Percentiles rank a stretch among this genome's conserved stretches.
These are phyloP conservation scores for Peribolospora baueri DNA, from an alignment of 768 basidiomycete genomes.

Conservation along the genomic window DNA sequence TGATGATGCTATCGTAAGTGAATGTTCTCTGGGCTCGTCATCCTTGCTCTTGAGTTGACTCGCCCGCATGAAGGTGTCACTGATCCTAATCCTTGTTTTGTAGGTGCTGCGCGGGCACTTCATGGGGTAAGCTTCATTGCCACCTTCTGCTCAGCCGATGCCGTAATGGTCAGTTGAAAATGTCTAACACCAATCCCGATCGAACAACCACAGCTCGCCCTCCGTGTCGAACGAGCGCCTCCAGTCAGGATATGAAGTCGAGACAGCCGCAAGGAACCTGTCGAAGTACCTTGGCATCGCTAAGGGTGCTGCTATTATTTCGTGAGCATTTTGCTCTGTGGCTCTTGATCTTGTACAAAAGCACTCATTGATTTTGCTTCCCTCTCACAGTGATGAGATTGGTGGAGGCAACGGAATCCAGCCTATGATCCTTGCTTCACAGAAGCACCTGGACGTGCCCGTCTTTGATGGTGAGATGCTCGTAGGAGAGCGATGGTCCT, in stretches of 20 bases:
- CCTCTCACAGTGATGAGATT: slow-evolving; percentile 17
- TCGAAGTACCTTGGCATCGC: slow-evolving; percentile 5
- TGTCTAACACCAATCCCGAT: too few species aligned
- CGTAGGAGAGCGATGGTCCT: neutral
- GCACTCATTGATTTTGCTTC: too few species aligned
- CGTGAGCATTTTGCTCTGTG: slow-evolving; percentile 8
- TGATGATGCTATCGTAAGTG: slow-evolving; percentile 24
- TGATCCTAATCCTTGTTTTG: neutral
- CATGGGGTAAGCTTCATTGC: slow-evolving; percentile 11
- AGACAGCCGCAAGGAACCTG: slow-evolving; percentile 21
- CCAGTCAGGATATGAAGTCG: slow-evolving; percentile 7
- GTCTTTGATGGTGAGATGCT: slow-evolving; percentile 15
- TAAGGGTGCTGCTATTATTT: slow-evolving; percentile 12
- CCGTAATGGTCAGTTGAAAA: too few species aligned
- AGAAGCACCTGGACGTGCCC: slow-evolving; percentile 9
- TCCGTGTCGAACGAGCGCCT: too few species aligned
- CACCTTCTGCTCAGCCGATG: neutral
- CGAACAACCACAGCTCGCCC: too few species aligned
- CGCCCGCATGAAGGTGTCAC: neutral
- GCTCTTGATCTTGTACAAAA: too few species aligned
- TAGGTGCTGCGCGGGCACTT: slow-evolving; percentile 2
- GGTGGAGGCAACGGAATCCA: slow-evolving; percentile 25
- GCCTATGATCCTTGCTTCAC: slow-evolving; percentile 13
- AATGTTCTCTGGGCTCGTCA: slow-evolving; percentile 16
- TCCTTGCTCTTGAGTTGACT: neutral